These are phyloP conservation scores for Nakazawaea anatomiae DNA, from an alignment of 805 yeast species.

Conservation along the genomic window DNA sequence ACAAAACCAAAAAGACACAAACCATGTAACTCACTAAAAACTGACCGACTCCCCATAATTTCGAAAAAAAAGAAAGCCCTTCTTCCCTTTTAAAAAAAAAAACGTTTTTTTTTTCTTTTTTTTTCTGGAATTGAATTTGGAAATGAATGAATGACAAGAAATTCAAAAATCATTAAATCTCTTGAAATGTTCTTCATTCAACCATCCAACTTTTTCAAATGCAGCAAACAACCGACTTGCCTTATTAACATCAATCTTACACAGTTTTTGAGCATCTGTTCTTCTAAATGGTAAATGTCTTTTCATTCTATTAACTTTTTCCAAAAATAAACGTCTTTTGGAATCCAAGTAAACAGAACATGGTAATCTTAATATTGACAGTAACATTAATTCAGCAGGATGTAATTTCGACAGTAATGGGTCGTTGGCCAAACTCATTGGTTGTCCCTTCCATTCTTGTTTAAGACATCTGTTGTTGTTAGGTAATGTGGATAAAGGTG, in stretches of 20 bases:
- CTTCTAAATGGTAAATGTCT: conserved; percentile 79
- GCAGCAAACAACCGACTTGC: conserved; percentile 89
- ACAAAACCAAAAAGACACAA: no score
- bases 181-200: conserved; percentile 66
- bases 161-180: conserved; percentile 23
- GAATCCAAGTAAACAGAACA: conserved; percentile 76
- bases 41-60: no score
- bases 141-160: no score
- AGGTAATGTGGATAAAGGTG: conserved; percentile 62
- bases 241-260: conserved; percentile 94
- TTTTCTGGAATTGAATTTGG: no score
- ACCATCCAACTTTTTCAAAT: conserved; percentile 89
- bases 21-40: no score
- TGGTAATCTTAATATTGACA: conserved; percentile 85
- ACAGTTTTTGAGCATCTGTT: conserved; percentile 97
- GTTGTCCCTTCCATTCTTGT: conserved; percentile 98
- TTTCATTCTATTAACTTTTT: conserved; percentile 74
- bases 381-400: conserved; percentile 85
- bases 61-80: no score
- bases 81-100: no score
- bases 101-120: no score
- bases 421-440: conserved; percentile 82
- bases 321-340: conserved; percentile 80
- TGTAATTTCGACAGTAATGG: conserved; percentile 70
- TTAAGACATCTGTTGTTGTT: conserved; percentile 65